Evolutionary conservation across 1,284 basidiomycete species (phyloP), one percentile per base, ranked within the genome.

Genomic region (Ustilago esculenta): DNA sequence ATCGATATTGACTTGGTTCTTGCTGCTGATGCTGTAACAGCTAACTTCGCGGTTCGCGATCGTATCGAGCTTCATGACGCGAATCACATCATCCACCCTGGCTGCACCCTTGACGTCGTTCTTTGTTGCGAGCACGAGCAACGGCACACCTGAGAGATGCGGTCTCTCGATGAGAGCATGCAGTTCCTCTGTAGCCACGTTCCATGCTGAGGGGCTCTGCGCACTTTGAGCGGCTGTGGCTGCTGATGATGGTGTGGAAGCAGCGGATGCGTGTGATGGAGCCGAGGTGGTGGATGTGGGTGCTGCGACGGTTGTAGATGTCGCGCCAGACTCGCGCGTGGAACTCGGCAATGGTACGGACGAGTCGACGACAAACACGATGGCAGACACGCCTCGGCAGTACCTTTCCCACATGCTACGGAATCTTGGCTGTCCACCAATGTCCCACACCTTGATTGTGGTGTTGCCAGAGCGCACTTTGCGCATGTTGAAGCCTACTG

Each of bases 91-190:
- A 73, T 94, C 91, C 1, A 94, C 91, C 11, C 88, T 83, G 1
- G 90, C 88, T 58, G 93, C 91, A 11, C 86, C 88, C 2, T 89
- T 86, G 2, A 98, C 75, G 79, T 98, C 95, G 77, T 93, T 96
- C 85, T 98, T 98, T 83, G 97, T 98, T 1, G 93, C 95, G 21
- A 98, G 86, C 87, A 98, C 93, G 14, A 98, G 87, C 33, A 98
- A 82, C 1, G 94, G 94, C 2, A 96, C 92, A 0, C 90, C 89
- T 1, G 84, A 81, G 20, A 98, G 86, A 21, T 87, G 87, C 0
- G 89, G 86, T 37, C 93, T 88, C 11, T 87, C 85, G 20, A 98
- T 85, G 3, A 98, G 85, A 36, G 93, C 89, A 77, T 95, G 92
- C 5, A 98, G 85, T 81, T 98, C 94, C 43, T 94, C 93, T 8